Base-by-base conservation (phyloP, 2,329 filamentous ascomycete genomes). In the Ramularia endophylla region DNA sequence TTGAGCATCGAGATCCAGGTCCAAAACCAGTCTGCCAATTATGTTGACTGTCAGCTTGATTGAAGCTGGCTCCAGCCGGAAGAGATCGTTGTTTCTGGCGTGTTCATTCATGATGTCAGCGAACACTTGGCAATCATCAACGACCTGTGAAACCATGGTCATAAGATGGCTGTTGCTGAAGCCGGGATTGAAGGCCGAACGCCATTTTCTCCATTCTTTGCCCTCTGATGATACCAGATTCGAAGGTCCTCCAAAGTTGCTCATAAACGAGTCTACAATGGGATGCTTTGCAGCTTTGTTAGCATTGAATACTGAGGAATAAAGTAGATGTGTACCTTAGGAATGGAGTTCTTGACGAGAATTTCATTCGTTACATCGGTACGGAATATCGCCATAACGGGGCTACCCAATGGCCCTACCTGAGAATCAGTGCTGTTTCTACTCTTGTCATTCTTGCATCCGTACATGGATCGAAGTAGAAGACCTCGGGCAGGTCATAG, bases 141-240 rank as follows among this genome's bases (percentile, higher is more conserved):
- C 60, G 11, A 69, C 63, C 4, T 43, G 41, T 0, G 65, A 61
- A 4, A 64, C 59, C 37, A 66, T 60, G 5, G 58, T 61, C 55
- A 67, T 64, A 8, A 69, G 53, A 47, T 69, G 63, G 8, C 55
- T 46, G 12, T 56, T 45, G 0, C 57, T 56, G 39, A 69, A 69
- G 3, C 64, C 65, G 3, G 66, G 65, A 36, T 68, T 69, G 58
- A 71, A 71, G 5, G 64, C 59, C 20, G 49, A 51, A 33, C 68
- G 57, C 66, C 66, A 68, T 41, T 60, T 64, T 53, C 69, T 70
- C 68, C 68, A 70, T 12, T 51, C 39, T 5, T 57, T 43, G 1
- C 65, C 66, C 18, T 67, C 62, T 25, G 56, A 57, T 6, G 53
- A 55, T 1, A 70, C 51, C 8, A 71, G 51, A 44, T 67, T 65